These are phyloP conservation scores for Gleditsia sinensis DNA, from an alignment of 306 rosid species.

Conservation along the genomic window DNA sequence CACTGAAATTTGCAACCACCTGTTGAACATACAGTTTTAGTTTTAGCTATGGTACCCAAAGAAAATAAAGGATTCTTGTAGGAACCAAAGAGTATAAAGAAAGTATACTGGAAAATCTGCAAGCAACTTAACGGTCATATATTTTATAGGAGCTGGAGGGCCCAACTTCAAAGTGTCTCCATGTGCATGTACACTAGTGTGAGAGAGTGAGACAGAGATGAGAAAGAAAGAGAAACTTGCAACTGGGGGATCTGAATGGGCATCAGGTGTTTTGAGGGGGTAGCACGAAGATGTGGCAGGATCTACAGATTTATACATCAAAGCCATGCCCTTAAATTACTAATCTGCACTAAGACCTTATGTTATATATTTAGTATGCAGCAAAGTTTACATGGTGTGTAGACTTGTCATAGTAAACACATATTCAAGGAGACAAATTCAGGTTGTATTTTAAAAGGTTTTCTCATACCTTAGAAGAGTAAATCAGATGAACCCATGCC, in stretches of 20 bases:
- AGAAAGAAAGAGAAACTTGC: no score
- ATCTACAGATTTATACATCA: no score
- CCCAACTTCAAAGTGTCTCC: not conserved
- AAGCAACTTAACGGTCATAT: conserved; percentile 10
- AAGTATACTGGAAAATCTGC: conserved; percentile 18
- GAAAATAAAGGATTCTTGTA: not conserved
- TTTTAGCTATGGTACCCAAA: not conserved
- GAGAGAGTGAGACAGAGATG: not conserved
- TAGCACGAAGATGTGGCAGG: not conserved
- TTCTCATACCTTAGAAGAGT: not conserved
- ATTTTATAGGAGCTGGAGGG: not conserved
- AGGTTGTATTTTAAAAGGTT: conserved; percentile 6
- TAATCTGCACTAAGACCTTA: no score
- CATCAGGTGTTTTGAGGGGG: not conserved
- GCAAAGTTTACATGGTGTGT: no score
- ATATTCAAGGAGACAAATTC: no score
- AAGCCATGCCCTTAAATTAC: no score
- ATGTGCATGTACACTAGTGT: not conserved
- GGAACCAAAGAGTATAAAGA: not conserved
- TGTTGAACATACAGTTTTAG: conserved; percentile 45
- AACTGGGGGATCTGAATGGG: not conserved
- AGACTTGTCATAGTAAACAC: no score
- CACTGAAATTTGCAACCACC: conserved; percentile 97
- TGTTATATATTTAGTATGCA: no score
- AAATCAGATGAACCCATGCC: not conserved